Percentiles rank a stretch among this genome's conserved stretches.
These are phyloP conservation scores for Herpetomonas samuelpessoai DNA, from an alignment of 208 protist genomes.

Conservation along the genomic window DNA sequence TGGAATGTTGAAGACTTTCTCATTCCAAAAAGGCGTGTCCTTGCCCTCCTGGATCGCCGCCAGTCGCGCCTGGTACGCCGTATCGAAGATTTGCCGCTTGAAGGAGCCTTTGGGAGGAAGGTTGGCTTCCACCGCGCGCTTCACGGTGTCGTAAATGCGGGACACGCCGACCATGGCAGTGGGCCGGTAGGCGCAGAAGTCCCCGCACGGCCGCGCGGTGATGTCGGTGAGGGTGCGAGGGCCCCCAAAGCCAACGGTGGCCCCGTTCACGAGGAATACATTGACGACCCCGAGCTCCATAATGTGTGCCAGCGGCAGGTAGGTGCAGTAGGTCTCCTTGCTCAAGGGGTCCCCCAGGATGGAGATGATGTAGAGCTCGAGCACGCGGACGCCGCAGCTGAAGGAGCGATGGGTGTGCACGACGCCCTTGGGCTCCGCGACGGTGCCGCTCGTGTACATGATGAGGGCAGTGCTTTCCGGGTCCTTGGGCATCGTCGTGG, in stretches of 20 bases:
- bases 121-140: slow-evolving; percentile 48
- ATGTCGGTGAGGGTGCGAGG: slow-evolving; percentile 35
- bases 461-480: slow-evolving; percentile 28
- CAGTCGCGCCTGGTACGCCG: slow-evolving; percentile 36
- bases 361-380: slow-evolving; percentile 9
- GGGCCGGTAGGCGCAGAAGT: slow-evolving; percentile 43
- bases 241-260: slow-evolving; percentile 37
- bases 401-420: slow-evolving; percentile 45
- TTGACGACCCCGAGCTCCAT: slow-evolving; percentile 52
- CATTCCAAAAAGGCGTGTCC: slow-evolving; percentile 65
- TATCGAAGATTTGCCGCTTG: slow-evolving; percentile 51
- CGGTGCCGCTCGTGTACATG: slow-evolving; percentile 79
- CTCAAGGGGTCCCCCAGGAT: slow-evolving; percentile 4
- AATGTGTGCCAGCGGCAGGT: slow-evolving; percentile 76
- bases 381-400: slow-evolving; percentile 11
- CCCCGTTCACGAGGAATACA: slow-evolving; percentile 30
- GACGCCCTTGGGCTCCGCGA: slow-evolving; percentile 68
- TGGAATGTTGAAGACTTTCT: slow-evolving; percentile 64
- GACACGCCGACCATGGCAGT: slow-evolving; percentile 63
- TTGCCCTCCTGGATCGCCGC: slow-evolving; percentile 31
- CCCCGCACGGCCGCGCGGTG: slow-evolving; percentile 35
- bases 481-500: slow-evolving; percentile 14
- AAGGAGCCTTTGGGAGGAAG: slow-evolving; percentile 28
- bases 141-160: slow-evolving; percentile 73
- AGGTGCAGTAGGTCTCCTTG: slow-evolving; percentile 55